These are phyloP conservation scores for Aspergillus puulaauensis DNA, from an alignment of 2,329 filamentous ascomycete species.

Conservation along the genomic window DNA sequence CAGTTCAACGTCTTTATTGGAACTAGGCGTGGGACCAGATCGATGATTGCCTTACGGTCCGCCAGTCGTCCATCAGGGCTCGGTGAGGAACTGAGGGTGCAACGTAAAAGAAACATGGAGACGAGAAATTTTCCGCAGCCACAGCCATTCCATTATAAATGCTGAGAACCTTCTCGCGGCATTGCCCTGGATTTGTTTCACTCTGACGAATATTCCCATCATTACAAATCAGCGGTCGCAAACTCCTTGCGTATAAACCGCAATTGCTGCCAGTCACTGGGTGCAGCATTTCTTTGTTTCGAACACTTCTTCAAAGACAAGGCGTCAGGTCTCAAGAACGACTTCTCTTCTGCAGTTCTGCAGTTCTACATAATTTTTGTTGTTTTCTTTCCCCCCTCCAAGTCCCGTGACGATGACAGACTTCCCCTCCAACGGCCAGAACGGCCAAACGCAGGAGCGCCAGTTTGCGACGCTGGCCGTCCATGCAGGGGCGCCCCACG, in stretches of 20 bases:
- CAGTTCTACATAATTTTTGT: background rate
- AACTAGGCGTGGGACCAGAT: slow-evolving; percentile 14
- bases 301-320: background rate
- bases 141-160: slow-evolving; percentile 4
- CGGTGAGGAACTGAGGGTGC: slow-evolving; percentile 11
- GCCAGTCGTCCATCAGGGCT: slow-evolving; percentile 3
- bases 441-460: slow-evolving; percentile 60
- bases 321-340: background rate
- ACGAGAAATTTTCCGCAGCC: slow-evolving; percentile 10
- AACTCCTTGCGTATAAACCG: slow-evolving; percentile 5
- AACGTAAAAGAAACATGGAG: slow-evolving; percentile 30
- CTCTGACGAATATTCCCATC: background rate
- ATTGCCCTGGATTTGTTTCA: background rate
- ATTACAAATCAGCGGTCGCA: slow-evolving; percentile 19
- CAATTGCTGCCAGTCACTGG: background rate
- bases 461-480: slow-evolving; percentile 92
- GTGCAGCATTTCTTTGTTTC: background rate
- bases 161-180: background rate
- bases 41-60: slow-evolving; percentile 21
- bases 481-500: slow-evolving; percentile 87
- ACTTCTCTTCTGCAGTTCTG: background rate
- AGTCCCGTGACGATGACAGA: slow-evolving; percentile 15
- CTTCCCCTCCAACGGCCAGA: slow-evolving; percentile 18
- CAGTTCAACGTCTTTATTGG: slow-evolving; percentile 11
- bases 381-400: slow-evolving; percentile 9